Conservation (phyloP, 768 basidiomycete species). For the Gloeostereum incarnatum region DNA sequence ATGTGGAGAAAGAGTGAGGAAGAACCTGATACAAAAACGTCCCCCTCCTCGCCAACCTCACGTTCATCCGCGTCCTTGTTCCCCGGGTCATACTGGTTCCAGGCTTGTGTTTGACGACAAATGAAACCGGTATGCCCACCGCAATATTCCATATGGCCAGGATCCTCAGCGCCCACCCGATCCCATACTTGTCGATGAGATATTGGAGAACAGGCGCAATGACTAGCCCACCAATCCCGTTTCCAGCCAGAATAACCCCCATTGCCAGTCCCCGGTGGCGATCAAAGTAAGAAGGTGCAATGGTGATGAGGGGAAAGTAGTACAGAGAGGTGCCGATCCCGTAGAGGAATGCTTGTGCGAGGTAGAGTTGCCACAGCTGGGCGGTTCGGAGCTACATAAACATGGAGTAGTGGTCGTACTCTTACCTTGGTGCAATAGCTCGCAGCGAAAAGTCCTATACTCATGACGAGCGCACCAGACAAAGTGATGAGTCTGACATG, state of each 20-base stretch:
- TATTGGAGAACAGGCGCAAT: constrained; percentile 27
- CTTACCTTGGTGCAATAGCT: constrained; percentile 27
- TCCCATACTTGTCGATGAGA: constrained; percentile 23
- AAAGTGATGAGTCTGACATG: constrained; percentile 25
- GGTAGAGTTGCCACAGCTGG: constrained; percentile 33
- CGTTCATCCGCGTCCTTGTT: constrained; percentile 19
- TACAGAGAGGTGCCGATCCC: constrained; percentile 33
- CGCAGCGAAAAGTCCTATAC: constrained; percentile 28
- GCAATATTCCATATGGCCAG: constrained; percentile 30
- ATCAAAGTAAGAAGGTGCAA: constrained; percentile 32
- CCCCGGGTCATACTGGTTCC: constrained; percentile 15
- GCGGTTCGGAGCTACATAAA: neutral
- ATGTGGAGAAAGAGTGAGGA: neutral
- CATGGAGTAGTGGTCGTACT: neutral
- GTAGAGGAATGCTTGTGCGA: constrained; percentile 31
- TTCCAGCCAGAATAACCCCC: constrained; percentile 30
- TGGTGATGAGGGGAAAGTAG: constrained; percentile 33
- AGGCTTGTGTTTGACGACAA: constrained; percentile 19
- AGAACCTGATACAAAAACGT: constrained; percentile 31
- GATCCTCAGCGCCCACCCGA: constrained; percentile 26
- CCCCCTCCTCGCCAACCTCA: constrained; percentile 26
- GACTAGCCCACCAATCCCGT: constrained; percentile 32
- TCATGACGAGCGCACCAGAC: constrained; percentile 27
- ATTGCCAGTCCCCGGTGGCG: constrained; percentile 34
- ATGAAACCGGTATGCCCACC: constrained; percentile 24